Conservation (phyloP, 148 eudicot genomes). For the Vaccinium corymbosum region DNA sequence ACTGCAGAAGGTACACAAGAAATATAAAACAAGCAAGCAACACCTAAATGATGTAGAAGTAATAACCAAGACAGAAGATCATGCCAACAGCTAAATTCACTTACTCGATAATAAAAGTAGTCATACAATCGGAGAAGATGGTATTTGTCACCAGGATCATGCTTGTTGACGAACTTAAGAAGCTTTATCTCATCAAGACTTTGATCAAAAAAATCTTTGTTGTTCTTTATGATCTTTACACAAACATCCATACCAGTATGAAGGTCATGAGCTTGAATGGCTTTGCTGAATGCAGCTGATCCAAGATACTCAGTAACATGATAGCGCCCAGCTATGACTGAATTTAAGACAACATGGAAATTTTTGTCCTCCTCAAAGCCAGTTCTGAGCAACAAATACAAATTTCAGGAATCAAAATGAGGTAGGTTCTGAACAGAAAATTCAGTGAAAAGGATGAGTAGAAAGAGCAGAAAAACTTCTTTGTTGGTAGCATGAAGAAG, state of each 20-base stretch:
- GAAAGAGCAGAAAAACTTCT: not conserved
- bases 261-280: constrained; percentile 98
- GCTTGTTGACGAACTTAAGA: constrained; percentile 88
- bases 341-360: constrained; percentile 84
- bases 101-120: constrained; percentile 95
- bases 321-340: constrained; percentile 95
- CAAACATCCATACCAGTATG: constrained; percentile 99
- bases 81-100: constrained; percentile 25
- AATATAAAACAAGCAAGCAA: not conserved
- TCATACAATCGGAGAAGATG: constrained; percentile 93
- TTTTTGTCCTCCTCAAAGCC: constrained; percentile 99
- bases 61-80: not conserved
- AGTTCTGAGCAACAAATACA: constrained; percentile 43
- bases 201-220: constrained; percentile 98
- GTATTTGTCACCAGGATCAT: constrained; percentile 92
- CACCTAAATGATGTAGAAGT: not conserved
- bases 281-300: constrained; percentile 99
- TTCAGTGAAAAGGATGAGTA: not conserved
- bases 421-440: not conserved
- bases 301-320: constrained; percentile 99
- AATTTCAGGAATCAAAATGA: not conserved
- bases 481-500: not conserved
- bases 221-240: constrained; percentile 94
- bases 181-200: constrained; percentile 99
- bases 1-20: not conserved